Base-by-base conservation (phyloP, 768 basidiomycete species). In the Pholiota molesta region DNA sequence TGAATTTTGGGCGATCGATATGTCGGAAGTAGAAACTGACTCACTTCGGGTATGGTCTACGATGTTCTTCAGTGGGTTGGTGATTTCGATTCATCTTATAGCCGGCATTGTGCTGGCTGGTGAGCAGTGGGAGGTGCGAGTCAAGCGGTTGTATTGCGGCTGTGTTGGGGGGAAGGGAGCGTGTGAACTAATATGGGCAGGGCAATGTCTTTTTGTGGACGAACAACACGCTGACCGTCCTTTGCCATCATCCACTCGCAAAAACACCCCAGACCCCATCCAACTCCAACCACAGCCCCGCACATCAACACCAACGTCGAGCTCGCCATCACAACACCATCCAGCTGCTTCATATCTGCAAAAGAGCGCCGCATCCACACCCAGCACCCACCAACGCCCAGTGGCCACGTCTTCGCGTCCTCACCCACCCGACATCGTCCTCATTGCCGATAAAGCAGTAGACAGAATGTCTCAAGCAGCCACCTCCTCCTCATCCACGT, bases 401-500 rank as follows among this genome's bases (percentile, higher is more conserved):
- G 14, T 26, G 49, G 65, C 66, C 63, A 63, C 66, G 63, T 64
- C 66, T 54, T 59, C n/a, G 62, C 51, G 52, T 44, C 28, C 51
- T 45, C 55, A 39, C 23, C 35, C 51, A 21, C 42, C 65, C 47
- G 35, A 40, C 39, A 51, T 33, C 35, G 28, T 44, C n/a, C 49
- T 23, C 49, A 35, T 57, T 60, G 57, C 52, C 45, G 33, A 61
- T 59, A 57, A 56, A 56, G 55, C 19, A 57, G 40, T 35, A 49
- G 35, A 52, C 66, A 61, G 49, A 49, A 71, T 72, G 71, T 68
- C 71, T 21, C 68, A 70, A 64, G 23, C 68, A 68, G 63, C 68
- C 35, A 65, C 69, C 14, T 66, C 68, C 39, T 72, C 71, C 13
- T 69, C 68, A 44, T 72, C 71, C 45, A 70, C 65, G 71, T 70